Conservation (phyloP, 2,329 filamentous ascomycete species). For the Fusarium buxicola region DNA sequence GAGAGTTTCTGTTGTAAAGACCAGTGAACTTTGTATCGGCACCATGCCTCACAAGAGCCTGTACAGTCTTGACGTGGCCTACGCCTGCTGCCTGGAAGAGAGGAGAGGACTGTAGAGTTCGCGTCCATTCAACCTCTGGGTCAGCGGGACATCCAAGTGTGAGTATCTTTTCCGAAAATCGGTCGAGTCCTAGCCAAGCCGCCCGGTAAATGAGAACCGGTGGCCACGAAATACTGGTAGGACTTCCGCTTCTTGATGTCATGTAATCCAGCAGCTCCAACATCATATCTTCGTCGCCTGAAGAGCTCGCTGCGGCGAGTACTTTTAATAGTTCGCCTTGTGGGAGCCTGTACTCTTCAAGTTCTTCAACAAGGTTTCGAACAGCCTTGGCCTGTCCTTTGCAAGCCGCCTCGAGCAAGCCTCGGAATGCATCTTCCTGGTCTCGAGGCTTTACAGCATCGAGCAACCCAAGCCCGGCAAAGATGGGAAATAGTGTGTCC, state of each 20-base stretch:
- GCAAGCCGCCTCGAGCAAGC: neutral
- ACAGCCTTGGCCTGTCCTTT: neutral
- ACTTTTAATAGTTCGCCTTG: neutral
- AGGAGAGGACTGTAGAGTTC: neutral
- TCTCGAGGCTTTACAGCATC: neutral
- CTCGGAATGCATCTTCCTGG: neutral
- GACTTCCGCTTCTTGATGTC: neutral
- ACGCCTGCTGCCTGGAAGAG: neutral
- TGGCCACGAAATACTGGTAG: neutral
- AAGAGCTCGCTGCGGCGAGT: neutral
- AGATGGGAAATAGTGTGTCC: neutral
- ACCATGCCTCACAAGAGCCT: neutral
- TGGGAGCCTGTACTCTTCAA: neutral
- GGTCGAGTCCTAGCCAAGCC: neutral
- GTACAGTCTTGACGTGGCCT: neutral
- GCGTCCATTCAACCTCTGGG: neutral
- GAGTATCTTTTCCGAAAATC: conserved; percentile 2
- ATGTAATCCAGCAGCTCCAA: neutral
- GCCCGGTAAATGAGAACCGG: conserved; percentile 4
- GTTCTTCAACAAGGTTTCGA: neutral
- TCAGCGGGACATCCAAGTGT: conserved; percentile 2
- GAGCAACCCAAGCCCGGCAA: neutral
- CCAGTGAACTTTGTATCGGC: neutral
- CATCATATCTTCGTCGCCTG: neutral
- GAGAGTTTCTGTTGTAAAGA: neutral